These are phyloP conservation scores for Metschnikowia peoriensis DNA, from an alignment of 805 yeast species.

Conservation along the genomic window DNA sequence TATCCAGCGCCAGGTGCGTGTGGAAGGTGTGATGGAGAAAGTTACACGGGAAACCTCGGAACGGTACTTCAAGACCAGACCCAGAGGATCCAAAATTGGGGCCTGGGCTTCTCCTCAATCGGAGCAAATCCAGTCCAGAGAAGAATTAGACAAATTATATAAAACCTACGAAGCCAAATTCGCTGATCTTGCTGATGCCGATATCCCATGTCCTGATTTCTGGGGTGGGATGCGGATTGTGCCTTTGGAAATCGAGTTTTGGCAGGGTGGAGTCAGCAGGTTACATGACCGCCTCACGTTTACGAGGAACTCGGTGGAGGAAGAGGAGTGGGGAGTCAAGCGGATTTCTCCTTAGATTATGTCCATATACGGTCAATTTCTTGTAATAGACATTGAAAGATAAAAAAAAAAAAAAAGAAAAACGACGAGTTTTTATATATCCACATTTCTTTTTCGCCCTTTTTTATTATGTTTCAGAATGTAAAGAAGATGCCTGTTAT, in stretches of 20 bases:
- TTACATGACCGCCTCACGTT: constrained; percentile 85
- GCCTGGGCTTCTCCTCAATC: constrained; percentile 98
- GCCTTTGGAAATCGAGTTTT: constrained; percentile 90
- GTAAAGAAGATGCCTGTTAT: too few relatives aligned
- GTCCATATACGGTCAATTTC: background rate
- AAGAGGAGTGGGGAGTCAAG: constrained; percentile 54
- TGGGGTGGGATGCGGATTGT: constrained; percentile 95
- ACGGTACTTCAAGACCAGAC: constrained; percentile 81
- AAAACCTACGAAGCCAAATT: constrained; percentile 53
- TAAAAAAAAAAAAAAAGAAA: too few relatives aligned
- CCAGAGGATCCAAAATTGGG: constrained; percentile 89
- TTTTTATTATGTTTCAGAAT: too few relatives aligned
- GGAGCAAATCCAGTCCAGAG: constrained; percentile 52
- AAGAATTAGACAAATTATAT: constrained; percentile 58
- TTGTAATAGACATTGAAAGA: background rate
- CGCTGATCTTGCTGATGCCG: constrained; percentile 51
- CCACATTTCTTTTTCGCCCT: too few relatives aligned
- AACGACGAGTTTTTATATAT: background rate
- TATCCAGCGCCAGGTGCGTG: constrained; percentile 86
- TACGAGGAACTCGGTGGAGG: constrained; percentile 49
- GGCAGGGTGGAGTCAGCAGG: constrained; percentile 94
- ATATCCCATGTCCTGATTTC: constrained; percentile 84
- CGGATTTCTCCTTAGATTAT: constrained; percentile 63
- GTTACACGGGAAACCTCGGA: constrained; percentile 72
- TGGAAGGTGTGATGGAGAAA: constrained; percentile 80